Evolutionary conservation across 78 protist genomes (phyloP).

Genomic region (Dictyostelium discoideum): DNA sequence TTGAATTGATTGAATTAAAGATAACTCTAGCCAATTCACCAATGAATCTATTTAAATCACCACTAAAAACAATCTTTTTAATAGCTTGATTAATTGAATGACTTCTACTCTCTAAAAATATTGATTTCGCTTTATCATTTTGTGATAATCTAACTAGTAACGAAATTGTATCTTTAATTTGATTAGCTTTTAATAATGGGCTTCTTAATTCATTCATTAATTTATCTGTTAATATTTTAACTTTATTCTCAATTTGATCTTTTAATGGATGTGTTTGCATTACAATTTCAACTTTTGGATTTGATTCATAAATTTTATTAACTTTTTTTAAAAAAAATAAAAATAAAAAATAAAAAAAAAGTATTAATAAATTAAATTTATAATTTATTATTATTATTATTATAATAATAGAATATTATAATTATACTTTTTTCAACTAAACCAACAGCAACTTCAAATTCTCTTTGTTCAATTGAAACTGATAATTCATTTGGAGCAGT

Average conservation of each 20-base stretch:
- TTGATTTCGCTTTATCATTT: conserved; percentile 51
- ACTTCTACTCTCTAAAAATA: conserved; percentile 67
- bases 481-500: conserved; percentile 62
- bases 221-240: conserved; percentile 43
- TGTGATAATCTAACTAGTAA: conserved; percentile 48
- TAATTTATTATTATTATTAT: no score
- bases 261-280: conserved; percentile 80
- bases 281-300: conserved; percentile 78
- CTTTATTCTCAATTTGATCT: conserved; percentile 38
- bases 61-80: conserved; percentile 20
- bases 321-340: conserved; percentile 29
- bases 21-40: conserved; percentile 38
- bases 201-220: conserved; percentile 49
- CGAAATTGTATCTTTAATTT: conserved; percentile 69
- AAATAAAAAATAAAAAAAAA: background rate
- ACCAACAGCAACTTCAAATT: conserved; percentile 62
- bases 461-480: conserved; percentile 63
- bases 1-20: conserved; percentile 43
- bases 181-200: conserved; percentile 60
- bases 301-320: conserved; percentile 51
- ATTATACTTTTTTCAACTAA: conserved; percentile 39
- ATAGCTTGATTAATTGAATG: conserved; percentile 9
- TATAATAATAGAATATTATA: background rate
- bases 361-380: no score
- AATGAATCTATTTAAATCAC: conserved; percentile 49